Percentiles rank a stretch among this genome's conserved stretches.
These are phyloP conservation scores for Infundibulicybe gibba DNA, from an alignment of 768 basidiomycete species.

Conservation along the genomic window DNA sequence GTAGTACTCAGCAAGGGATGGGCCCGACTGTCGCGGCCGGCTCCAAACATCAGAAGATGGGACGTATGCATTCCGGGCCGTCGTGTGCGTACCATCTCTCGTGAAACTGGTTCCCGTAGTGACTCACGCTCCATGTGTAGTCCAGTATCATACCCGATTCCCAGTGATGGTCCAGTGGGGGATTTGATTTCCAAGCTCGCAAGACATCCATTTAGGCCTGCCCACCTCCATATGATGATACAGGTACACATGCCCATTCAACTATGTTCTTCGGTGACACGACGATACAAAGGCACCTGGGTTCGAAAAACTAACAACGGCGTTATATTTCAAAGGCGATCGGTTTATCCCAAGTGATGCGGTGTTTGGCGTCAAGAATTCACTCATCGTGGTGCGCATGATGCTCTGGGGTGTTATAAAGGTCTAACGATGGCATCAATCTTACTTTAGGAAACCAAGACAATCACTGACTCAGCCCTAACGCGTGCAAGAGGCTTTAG, in stretches of 20 bases:
- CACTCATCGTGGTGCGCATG: conserved; percentile 64
- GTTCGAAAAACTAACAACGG: conserved; percentile 68
- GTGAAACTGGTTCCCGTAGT: background rate
- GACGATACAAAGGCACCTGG: conserved; percentile 50
- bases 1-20: conserved; percentile 51
- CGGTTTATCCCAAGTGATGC: conserved; percentile 64
- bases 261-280: background rate
- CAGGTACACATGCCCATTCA: conserved; percentile 32
- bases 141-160: conserved; percentile 70
- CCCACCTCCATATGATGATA: conserved; percentile 75
- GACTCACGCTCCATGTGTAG: conserved; percentile 13
- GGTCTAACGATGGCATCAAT: background rate
- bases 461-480: conserved; percentile 49
- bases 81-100: conserved; percentile 42
- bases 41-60: conserved; percentile 59
- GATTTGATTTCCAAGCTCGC: conserved; percentile 49
- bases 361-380: conserved; percentile 81
- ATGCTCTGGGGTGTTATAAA: too few species aligned
- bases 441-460: conserved; percentile 38
- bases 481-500: conserved; percentile 53
- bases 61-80: conserved; percentile 63
- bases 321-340: conserved; percentile 73
- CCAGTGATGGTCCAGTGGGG: conserved; percentile 76
- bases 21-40: conserved; percentile 73
- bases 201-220: conserved; percentile 76